Conservation (phyloP, 805 yeast species). For the Candida andamanensis region DNA sequence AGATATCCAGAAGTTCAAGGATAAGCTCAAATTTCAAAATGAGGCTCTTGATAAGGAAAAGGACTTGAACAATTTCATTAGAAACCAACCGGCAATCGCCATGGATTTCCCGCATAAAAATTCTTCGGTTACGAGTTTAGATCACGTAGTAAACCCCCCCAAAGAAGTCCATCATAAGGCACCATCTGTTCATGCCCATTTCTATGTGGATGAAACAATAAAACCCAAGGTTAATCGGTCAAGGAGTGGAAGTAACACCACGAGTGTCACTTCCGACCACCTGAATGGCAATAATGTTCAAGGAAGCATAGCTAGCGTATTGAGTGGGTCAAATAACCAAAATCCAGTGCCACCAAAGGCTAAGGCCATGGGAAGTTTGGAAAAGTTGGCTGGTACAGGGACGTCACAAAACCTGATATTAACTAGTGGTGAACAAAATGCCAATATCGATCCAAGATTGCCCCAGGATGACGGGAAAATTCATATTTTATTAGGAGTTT, state of each 20-base stretch:
- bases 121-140: conserved; percentile 20
- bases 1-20: conserved; percentile 4
- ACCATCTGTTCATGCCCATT: conserved; percentile 75
- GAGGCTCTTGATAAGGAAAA: conserved; percentile 21
- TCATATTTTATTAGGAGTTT: conserved; percentile 53
- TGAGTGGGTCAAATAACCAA: background rate
- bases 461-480: conserved; percentile 51
- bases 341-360: conserved; percentile 1
- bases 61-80: conserved; percentile 57
- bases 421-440: conserved; percentile 28
- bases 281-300: conserved; percentile 5
- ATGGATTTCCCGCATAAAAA: conserved; percentile 13
- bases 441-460: conserved; percentile 49
- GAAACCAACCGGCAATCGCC: conserved; percentile 47
- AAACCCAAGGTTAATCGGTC: conserved; percentile 36
- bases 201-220: conserved; percentile 62
- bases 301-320: conserved; percentile 1
- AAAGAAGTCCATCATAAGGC: conserved; percentile 42
- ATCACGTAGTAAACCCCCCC: conserved; percentile 27
- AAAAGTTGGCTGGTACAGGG: conserved; percentile 8
- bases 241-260: conserved; percentile 30
- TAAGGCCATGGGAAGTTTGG: conserved; percentile 9
- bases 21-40: conserved; percentile 4
- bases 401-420: conserved; percentile 7
- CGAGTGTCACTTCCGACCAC: conserved; percentile 22